A percentile compares a stretch with the other conserved stretches of the same genome.
Conservation (phyloP, 768 basidiomycete genomes). For the Boletus huronensis region DNA sequence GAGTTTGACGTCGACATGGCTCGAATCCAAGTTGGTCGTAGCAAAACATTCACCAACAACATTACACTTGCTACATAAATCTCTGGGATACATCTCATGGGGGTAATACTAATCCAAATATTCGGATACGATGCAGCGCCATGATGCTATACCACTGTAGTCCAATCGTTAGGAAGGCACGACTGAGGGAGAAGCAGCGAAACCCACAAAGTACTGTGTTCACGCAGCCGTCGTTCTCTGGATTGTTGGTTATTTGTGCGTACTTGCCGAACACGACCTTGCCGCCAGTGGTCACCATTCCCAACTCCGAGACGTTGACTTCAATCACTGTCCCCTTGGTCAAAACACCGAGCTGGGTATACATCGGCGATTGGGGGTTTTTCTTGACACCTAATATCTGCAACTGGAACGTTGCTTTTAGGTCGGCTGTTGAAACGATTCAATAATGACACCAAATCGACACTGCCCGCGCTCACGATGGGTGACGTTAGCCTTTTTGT, state of each 20-base stretch:
- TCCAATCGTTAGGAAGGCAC: slow-evolving; percentile 4
- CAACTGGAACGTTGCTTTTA: slow-evolving; percentile 98
- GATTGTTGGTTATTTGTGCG: slow-evolving; percentile 91
- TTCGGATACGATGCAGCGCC: neutral
- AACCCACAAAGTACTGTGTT: slow-evolving; percentile 87
- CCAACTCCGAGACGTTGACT: slow-evolving; percentile 97
- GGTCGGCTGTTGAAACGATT: slow-evolving; percentile 59
- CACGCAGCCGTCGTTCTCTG: slow-evolving; percentile 95
- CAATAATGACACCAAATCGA: neutral
- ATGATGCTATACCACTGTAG: slow-evolving; percentile 26
- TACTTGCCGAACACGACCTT: slow-evolving; percentile 94
- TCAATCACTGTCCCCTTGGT: slow-evolving; percentile 99
- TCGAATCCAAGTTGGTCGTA: neutral
- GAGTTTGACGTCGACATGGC: slow-evolving; percentile 31
- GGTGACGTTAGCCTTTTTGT: slow-evolving; percentile 98
- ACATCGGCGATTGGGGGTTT: slow-evolving; percentile 99
- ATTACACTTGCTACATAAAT: slow-evolving; percentile 6
- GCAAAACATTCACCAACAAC: slow-evolving; percentile 25
- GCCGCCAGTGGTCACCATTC: slow-evolving; percentile 95
- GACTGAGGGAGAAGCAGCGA: neutral
- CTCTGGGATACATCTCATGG: slow-evolving; percentile 14
- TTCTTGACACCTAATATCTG: slow-evolving; percentile 98
- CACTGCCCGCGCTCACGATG: slow-evolving; percentile 66
- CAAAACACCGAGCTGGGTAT: slow-evolving; percentile 92
- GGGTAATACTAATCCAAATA: neutral